Evolutionary conservation across 2,329 filamentous ascomycete genomes (phyloP).

Genomic region (Fusarium mexicanum): DNA sequence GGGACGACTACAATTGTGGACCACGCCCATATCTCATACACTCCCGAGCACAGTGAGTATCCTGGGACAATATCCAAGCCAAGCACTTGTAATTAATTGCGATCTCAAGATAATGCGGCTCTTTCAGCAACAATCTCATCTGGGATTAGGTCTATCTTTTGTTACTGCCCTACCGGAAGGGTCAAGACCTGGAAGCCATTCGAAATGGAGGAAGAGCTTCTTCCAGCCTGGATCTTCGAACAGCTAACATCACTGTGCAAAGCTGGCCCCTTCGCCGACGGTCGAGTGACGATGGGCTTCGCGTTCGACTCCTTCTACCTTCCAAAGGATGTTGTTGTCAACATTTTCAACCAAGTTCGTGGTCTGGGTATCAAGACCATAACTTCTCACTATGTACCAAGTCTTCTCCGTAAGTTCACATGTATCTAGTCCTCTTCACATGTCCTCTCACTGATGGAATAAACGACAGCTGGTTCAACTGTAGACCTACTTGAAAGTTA

Average conservation of each 20-base stretch:
- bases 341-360: background rate
- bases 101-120: background rate
- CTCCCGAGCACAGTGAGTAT: background rate
- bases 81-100: fast-evolving
- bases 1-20: slow-evolving; percentile 5
- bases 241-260: background rate
- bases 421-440: fast-evolving
- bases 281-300: slow-evolving; percentile 8
- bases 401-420: background rate
- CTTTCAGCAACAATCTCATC: slow-evolving; percentile 3
- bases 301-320: slow-evolving; percentile 10
- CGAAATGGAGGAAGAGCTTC: background rate
- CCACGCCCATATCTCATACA: slow-evolving; percentile 10
- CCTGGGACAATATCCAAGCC: fast-evolving
- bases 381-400: slow-evolving; percentile 12
- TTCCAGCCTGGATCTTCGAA: background rate
- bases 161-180: background rate
- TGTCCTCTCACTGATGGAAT: fast-evolving
- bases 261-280: background rate
- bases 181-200: slow-evolving; percentile 16
- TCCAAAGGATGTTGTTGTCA: background rate
- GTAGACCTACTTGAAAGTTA: background rate
- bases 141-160: slow-evolving; percentile 8
- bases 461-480: background rate
- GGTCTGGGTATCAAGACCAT: background rate